A percentile compares a stretch with the other conserved stretches of the same genome.
Evolutionary conservation across 2,329 filamentous ascomycete species (phyloP).

Genomic region (Penicillium sp.): DNA sequence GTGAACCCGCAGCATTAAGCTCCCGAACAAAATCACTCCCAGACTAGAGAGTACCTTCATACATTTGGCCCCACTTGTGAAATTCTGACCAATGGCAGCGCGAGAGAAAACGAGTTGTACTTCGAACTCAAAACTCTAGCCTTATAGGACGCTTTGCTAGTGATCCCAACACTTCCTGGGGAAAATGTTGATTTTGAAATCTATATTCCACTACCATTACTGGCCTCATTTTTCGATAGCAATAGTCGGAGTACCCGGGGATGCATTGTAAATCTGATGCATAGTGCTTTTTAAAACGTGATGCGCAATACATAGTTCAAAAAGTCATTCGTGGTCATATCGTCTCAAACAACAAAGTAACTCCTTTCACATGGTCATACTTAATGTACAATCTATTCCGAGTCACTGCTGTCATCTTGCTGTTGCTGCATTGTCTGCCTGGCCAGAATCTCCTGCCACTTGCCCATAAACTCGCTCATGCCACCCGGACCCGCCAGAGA

Average conservation of each 20-base stretch:
- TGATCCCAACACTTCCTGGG: too few species aligned
- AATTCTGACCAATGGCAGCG: too few species aligned
- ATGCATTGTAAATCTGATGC: background rate
- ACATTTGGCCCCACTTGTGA: too few species aligned
- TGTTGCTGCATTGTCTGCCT: slow-evolving; percentile 41
- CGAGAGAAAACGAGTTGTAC: too few species aligned
- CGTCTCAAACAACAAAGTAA: background rate
- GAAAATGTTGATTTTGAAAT: too few species aligned
- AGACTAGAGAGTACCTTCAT: too few species aligned
- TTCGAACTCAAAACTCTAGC: too few species aligned
- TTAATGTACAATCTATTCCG: slow-evolving; percentile 12
- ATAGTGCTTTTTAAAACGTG: background rate
- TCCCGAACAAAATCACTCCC: too few species aligned
- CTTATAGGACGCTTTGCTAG: too few species aligned
- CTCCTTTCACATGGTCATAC: background rate
- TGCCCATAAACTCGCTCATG: slow-evolving; percentile 75
- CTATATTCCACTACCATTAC: too few species aligned
- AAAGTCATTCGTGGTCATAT: background rate
- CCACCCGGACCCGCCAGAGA: slow-evolving; percentile 68
- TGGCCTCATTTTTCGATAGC: too few species aligned
- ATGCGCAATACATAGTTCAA: background rate
- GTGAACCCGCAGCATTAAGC: too few species aligned
- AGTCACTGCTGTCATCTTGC: slow-evolving; percentile 35
- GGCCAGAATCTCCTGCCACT: slow-evolving; percentile 66
- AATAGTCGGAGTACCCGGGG: background rate